Evolutionary conservation across 2,329 filamentous ascomycete species (phyloP), one percentile per base, ranked within the genome.

Genomic region (Nemania sp.): DNA sequence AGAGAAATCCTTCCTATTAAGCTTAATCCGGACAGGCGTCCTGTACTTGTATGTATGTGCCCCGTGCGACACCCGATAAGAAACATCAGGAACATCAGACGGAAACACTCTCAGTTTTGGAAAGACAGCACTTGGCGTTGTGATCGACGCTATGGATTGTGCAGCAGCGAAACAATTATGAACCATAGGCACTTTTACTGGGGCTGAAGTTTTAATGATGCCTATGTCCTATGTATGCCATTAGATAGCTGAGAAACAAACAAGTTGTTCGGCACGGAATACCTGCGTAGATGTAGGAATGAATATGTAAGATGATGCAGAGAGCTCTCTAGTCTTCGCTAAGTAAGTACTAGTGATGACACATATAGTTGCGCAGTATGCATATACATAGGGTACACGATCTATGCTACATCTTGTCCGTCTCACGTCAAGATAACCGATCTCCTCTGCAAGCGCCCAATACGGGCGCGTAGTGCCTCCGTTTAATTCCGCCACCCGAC

Each of bases 71-170:
- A 41, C 15, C 10, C 6, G 56, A 52, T 57, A 56, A 41, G 41
- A 43, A 55, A 62, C 55, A 64, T 24, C 45, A 58, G 1, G 32
- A 29, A 53, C 58, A 65, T 69, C 57, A 62, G 66, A 71, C 60
- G 63, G 67, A 71, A 71, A 71, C 69, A 67, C 20, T 18, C 10
- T 3, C 22, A 38, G 69, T 69, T 69, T 70, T 52, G 47, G 43
- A 52, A 45, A 26, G n/a, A 32, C 11, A 38, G 20, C 26, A 59
- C 32, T 15, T 54, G 52, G 29, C 18, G 24, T 43, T 4, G 29
- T 20, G n/a, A 26, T 29, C n/a, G 43, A 47, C 38, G 45, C 3
- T n/a, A 41, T 47, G 8, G 35, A 26, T 35, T 20, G 41, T 20
- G 32, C 29, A 20, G 32, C 29, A 20, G 41, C 41, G 54, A 67